A percentile compares a stretch with the other conserved stretches of the same genome.
phyloP scores from a whole-genome alignment of 2,329 filamentous ascomycete genomes.

The Colletotrichum graminicola region DNA sequence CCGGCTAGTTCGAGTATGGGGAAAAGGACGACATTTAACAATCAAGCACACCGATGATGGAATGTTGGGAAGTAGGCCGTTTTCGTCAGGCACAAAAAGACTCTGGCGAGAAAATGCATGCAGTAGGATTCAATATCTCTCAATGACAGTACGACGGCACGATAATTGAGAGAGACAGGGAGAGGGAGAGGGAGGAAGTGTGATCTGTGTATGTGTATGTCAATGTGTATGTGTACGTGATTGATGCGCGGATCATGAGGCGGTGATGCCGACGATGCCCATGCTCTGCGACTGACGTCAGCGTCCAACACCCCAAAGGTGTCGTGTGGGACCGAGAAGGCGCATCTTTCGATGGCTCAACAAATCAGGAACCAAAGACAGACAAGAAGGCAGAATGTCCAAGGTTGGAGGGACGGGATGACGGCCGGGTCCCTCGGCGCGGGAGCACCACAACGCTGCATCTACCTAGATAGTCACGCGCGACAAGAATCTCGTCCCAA shows the following conservation, averaged over 20 bases:
- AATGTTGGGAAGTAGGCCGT: not conserved
- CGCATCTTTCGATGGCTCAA: conserved; percentile 29
- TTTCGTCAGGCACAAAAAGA: conserved; percentile 1
- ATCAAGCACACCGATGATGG: not conserved
- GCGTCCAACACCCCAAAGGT: not conserved
- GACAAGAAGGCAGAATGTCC: not conserved
- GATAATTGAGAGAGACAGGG: not conserved
- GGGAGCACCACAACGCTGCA: not conserved
- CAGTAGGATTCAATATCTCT: conserved; percentile 1
- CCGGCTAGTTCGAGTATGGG: not conserved
- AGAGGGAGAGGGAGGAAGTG: not conserved
- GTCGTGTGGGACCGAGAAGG: conserved; percentile 9
- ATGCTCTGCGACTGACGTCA: conserved; percentile 38
- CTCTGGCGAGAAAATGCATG: not conserved
- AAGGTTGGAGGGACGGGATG: too few relatives aligned
- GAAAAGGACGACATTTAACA: not conserved
- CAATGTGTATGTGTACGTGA: not conserved
- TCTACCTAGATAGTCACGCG: too few relatives aligned
- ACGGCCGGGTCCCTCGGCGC: not conserved
- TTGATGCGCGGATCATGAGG: not conserved
- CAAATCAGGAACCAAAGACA: not conserved
- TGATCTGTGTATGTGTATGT: too few relatives aligned
- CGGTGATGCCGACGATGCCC: conserved; percentile 13
- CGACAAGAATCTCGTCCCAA: too few relatives aligned
- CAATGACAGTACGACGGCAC: not conserved